phyloP scores from a whole-genome alignment of 2,329 filamentous ascomycete species.

The Pestalotiopsis sp. region DNA sequence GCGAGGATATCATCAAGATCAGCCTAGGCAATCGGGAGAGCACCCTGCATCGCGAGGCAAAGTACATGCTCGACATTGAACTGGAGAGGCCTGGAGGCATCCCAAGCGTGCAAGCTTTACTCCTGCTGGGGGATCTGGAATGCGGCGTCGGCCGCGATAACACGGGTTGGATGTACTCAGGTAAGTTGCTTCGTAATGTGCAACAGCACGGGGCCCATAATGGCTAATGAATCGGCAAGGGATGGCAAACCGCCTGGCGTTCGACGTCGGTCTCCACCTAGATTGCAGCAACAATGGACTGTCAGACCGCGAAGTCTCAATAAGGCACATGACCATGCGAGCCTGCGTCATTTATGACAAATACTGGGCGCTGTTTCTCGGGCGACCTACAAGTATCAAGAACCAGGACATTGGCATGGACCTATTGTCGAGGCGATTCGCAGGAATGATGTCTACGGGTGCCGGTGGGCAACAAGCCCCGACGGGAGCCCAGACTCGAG shows the following conservation, averaged over 20 bases:
- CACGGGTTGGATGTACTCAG: constrained; percentile 58
- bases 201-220: neutral
- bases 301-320: constrained; percentile 47
- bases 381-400: constrained; percentile 57
- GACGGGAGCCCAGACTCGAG: constrained; percentile 28
- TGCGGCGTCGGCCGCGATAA: constrained; percentile 57
- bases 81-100: constrained; percentile 55
- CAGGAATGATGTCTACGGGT: constrained; percentile 39
- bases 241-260: constrained; percentile 48
- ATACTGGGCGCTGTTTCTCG: constrained; percentile 59
- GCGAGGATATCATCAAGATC: constrained; percentile 52
- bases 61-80: constrained; percentile 56
- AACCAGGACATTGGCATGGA: constrained; percentile 53
- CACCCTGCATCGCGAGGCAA: constrained; percentile 55
- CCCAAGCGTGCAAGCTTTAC: constrained; percentile 53
- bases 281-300: constrained; percentile 45
- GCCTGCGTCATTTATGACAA: constrained; percentile 57
- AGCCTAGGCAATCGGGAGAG: constrained; percentile 51
- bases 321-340: constrained; percentile 53
- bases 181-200: constrained; percentile 32
- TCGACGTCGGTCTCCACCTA: constrained; percentile 53
- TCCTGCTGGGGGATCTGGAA: constrained; percentile 56
- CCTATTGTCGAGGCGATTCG: constrained; percentile 47
- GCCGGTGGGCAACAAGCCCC: constrained; percentile 14
- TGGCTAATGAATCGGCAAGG: constrained; percentile 24